Conservation (phyloP, 139 green algal species). For the Deuterostichococcus epilithicus region DNA sequence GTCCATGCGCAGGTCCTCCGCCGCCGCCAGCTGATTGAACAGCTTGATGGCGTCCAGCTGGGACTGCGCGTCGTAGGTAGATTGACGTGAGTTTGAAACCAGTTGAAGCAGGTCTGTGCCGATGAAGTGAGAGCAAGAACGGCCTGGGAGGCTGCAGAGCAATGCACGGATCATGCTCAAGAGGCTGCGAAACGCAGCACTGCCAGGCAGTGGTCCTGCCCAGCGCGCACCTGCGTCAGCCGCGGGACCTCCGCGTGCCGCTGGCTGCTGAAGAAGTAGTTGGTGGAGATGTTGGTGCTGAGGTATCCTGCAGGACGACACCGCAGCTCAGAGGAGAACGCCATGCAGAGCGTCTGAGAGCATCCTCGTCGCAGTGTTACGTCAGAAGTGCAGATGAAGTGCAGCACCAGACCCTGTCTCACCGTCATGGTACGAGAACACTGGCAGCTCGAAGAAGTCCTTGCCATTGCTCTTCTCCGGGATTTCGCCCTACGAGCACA, state of each 20-base stretch:
- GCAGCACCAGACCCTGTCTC: background rate
- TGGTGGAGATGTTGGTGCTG: slow-evolving; percentile 27
- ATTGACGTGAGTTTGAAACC: too few relatives aligned
- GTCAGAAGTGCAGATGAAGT: too few relatives aligned
- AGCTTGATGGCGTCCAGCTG: slow-evolving; percentile 42
- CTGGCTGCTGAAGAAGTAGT: slow-evolving; percentile 42
- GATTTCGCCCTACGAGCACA: background rate
- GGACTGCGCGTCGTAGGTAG: too few relatives aligned
- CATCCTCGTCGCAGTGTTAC: too few relatives aligned
- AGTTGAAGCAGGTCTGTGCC: too few relatives aligned
- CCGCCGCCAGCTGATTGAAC: slow-evolving; percentile 43
- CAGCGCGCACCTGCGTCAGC: slow-evolving; percentile 25
- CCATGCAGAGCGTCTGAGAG: too few relatives aligned
- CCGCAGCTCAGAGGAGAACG: too few relatives aligned
- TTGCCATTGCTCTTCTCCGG: background rate
- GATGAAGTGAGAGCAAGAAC: too few relatives aligned
- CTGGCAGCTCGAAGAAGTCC: background rate
- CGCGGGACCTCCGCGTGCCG: slow-evolving; percentile 39
- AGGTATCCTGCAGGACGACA: slow-evolving; percentile 18
- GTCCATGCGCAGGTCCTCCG: slow-evolving; percentile 41
- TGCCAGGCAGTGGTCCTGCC: too few relatives aligned
- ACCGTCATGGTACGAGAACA: background rate
- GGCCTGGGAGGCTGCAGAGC: too few relatives aligned
- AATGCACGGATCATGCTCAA: too few relatives aligned
- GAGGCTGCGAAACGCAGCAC: too few relatives aligned